Conservation (phyloP, 495 filamentous ascomycete genomes). For the Penicillium pulvis region DNA sequence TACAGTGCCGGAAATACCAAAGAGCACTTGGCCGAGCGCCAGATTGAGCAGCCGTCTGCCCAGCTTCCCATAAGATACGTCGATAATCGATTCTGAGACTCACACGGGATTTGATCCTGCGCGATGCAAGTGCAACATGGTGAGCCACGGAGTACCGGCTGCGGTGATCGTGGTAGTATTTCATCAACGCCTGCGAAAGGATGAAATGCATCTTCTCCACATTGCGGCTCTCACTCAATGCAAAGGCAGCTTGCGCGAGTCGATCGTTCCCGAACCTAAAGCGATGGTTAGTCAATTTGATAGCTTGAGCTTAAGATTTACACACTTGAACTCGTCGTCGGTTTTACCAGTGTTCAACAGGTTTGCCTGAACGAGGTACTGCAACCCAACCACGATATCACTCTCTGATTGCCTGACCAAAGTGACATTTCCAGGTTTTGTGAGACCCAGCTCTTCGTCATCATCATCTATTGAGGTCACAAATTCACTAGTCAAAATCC, state of each 20-base stretch:
- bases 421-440: conserved; percentile 33
- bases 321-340: conserved; percentile 69
- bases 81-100: conserved; percentile 63
- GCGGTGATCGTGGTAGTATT: conserved; percentile 61
- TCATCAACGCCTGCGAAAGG: conserved; percentile 76
- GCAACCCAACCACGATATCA: conserved; percentile 72
- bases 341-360: conserved; percentile 73
- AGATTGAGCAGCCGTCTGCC: conserved; percentile 72
- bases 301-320: neutral
- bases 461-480: conserved; percentile 49
- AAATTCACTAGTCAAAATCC: conserved; percentile 69
- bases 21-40: conserved; percentile 78
- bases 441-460: conserved; percentile 37
- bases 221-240: conserved; percentile 65
- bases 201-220: conserved; percentile 83
- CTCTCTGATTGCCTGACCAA: conserved; percentile 40
- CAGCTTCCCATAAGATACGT: conserved; percentile 73
- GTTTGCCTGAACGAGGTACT: conserved; percentile 74
- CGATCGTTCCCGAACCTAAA: conserved; percentile 79
- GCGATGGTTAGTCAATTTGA: conserved; percentile 9
- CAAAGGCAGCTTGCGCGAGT: conserved; percentile 73
- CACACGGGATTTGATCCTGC: conserved; percentile 68
- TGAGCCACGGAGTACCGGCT: conserved; percentile 69
- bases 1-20: conserved; percentile 73
- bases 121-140: conserved; percentile 73